A percentile compares a stretch with the other conserved stretches of the same genome.
Evolutionary conservation across 768 basidiomycete species (phyloP).

Genomic region (Postia placenta): DNA sequence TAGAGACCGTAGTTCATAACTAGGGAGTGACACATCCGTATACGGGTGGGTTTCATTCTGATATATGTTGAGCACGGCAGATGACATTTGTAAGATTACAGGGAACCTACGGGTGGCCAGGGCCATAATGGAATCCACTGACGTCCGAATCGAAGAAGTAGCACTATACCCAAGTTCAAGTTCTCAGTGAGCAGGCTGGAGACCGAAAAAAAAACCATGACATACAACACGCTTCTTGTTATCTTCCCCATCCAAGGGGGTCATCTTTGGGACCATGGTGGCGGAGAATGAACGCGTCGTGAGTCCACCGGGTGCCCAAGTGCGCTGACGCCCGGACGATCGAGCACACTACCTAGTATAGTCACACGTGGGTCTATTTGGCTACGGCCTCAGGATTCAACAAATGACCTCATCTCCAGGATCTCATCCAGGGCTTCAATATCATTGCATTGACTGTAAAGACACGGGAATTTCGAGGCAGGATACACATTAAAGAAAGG

Average conservation of each 20-base stretch:
- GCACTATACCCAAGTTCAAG: slow-evolving; percentile 46
- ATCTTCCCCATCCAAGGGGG: slow-evolving; percentile 50
- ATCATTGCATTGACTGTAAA: background rate
- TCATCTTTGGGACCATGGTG: slow-evolving; percentile 26
- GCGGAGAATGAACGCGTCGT: too few species aligned
- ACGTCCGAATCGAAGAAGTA: slow-evolving; percentile 99
- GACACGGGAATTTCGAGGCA: background rate
- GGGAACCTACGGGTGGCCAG: slow-evolving; percentile 76
- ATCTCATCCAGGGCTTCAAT: too few species aligned
- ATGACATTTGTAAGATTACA: slow-evolving; percentile 1
- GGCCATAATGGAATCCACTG: slow-evolving; percentile 99
- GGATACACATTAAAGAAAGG: background rate
- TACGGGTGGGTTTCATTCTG: slow-evolving; percentile 96
- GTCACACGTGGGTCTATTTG: slow-evolving; percentile 9
- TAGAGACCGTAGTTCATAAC: slow-evolving; percentile 99
- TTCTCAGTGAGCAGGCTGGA: background rate
- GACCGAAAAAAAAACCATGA: slow-evolving; percentile 4
- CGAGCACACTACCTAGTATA: background rate
- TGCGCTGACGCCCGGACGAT: too few species aligned
- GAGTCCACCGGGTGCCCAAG: too few species aligned
- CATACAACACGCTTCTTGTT: slow-evolving; percentile 82
- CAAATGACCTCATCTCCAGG: slow-evolving; percentile 9
- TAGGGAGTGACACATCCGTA: slow-evolving; percentile 98
- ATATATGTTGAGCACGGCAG: slow-evolving; percentile 13
- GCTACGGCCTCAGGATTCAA: slow-evolving; percentile 13